Base-by-base conservation (phyloP, 2,329 filamentous ascomycete species). In the Falciphora oryzae region DNA sequence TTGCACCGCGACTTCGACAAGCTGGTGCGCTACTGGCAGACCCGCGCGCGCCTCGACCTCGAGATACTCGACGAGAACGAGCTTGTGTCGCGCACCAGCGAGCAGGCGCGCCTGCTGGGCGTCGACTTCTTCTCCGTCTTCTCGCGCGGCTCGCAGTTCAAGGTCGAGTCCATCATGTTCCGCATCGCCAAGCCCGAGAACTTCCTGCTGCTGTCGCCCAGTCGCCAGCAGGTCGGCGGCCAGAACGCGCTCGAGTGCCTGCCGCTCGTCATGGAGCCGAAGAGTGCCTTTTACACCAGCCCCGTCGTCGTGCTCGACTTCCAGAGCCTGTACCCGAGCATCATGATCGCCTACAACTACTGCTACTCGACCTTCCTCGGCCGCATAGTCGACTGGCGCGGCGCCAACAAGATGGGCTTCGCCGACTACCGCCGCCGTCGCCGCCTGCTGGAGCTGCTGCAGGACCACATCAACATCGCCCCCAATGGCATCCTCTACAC, bases 291-390 rank as follows among this genome's bases (percentile, higher is more conserved):
- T 73, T 99, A 99, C 76, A 92, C 82, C 65, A 95, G 91, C 67
- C 95, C 95, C 0, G 75, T 99, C 0, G 74, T 99, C 4, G 95
- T 99, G 0, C 81, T 99, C 8, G 95, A 99, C 76, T 99, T 99
- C 68, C 94, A 98, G 73, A 96, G 92, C 66, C 79, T 99, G 61
- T 99, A 99, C 69, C 95, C 95, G 0, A 97, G 93, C 75, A 89
- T 98, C 66, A 97, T 99, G 93, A 98, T 99, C 73, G 95, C 95
- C 0, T 98, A 99, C 79, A 99, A 99, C 72, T 95, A 97, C 73
- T 99, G 95, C 78, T 99, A 99, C 73, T 98, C 95, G 0, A 99
- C 95, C 0, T 99, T 93, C 70, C 82, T 98, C 0, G 95, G 95
- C 0, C 87, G 95, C 35, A 88, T 97, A 56, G 85, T 88, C 32